Base-by-base conservation (phyloP, 2,329 filamentous ascomycete genomes). In the Diaporthe velutina region DNA sequence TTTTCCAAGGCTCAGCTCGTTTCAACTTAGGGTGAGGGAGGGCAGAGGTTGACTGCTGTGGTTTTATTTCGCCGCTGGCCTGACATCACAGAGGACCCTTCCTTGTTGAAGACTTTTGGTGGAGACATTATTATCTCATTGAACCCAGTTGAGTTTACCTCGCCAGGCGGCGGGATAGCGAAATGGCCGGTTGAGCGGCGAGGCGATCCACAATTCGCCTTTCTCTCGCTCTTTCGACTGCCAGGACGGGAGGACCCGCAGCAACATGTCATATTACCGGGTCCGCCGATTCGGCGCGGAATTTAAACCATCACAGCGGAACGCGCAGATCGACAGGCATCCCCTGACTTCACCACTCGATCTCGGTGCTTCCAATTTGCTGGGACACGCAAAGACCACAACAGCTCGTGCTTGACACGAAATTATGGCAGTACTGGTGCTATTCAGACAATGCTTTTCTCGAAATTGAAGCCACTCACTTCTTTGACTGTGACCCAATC, bases 141-240 rank as follows among this genome's bases (percentile, higher is more conserved):
- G 7, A 13, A 52, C 22, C 42, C 22, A 28, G 22, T 12, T 52
- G 5, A 7, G 19, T 40, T 38, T 19, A 13, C 42, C 64, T 67
- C 64, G 45, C 30, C 64, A 67, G 45, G 30, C 45, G 64, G 61
- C 12, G 22, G 61, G 45, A 50, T 67, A 67, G 45, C 64, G 64
- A 67, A 52, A n/a, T 35, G 64, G 33, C 61, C 61, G 61, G 30
- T 38, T 67, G 30, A 28, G 61, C 45, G 45, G 61, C 61, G 61
- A 52, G 22, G 10, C 25, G 45, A 5, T n/a, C 64, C 64, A 52
- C 64, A 52, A 52, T 67, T 67, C 64, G 64, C 45, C 13, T 25
- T 40, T 67, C 45, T 28, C 64, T 67, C 64, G 64, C 64, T 38
- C 64, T 67, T 67, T 67, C 30, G 64, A 22, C 10, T 35, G 30